A percentile compares a stretch with the other conserved stretches of the same genome.
Conservation (phyloP, 257 asterid species). For the Knoxia roxburghii region DNA sequence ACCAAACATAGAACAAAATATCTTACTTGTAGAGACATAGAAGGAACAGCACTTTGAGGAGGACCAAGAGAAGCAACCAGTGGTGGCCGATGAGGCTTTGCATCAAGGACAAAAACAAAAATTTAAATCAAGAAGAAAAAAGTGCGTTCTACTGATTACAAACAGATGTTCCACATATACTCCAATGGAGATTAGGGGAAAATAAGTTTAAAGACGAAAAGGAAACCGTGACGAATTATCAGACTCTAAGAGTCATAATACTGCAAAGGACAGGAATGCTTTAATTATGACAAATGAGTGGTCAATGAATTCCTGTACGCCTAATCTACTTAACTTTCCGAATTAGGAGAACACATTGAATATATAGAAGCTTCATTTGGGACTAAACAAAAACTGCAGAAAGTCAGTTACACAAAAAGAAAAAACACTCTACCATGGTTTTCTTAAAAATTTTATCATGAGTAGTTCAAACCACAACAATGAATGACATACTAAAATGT, state of each 20-base stretch:
- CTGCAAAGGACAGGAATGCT: not conserved
- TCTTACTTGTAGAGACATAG: constrained; percentile 77
- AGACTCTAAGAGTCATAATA: not conserved
- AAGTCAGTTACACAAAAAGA: not conserved
- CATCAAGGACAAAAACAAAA: constrained; percentile 18
- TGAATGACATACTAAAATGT: not conserved
- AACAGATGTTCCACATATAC: not conserved
- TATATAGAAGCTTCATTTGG: not conserved
- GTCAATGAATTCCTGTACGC: not conserved
- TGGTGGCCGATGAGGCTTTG: constrained; percentile 63
- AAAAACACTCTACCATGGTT: not conserved
- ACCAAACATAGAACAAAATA: constrained; percentile 15
- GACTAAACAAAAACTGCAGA: not conserved
- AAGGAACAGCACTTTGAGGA: constrained; percentile 57
- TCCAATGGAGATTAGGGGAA: not conserved
- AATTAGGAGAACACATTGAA: not conserved
- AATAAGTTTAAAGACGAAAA: constrained; percentile 1
- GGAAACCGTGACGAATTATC: not conserved
- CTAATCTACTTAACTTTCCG: not conserved
- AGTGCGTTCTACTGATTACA: too few relatives aligned
- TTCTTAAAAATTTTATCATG: not conserved
- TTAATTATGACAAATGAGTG: not conserved
- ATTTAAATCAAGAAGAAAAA: constrained; percentile 1
- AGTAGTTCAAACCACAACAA: not conserved
- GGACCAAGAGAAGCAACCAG: constrained; percentile 51